Base-by-base conservation (phyloP, 2,329 filamentous ascomycete species). In the Dissoconium aciculare region DNA sequence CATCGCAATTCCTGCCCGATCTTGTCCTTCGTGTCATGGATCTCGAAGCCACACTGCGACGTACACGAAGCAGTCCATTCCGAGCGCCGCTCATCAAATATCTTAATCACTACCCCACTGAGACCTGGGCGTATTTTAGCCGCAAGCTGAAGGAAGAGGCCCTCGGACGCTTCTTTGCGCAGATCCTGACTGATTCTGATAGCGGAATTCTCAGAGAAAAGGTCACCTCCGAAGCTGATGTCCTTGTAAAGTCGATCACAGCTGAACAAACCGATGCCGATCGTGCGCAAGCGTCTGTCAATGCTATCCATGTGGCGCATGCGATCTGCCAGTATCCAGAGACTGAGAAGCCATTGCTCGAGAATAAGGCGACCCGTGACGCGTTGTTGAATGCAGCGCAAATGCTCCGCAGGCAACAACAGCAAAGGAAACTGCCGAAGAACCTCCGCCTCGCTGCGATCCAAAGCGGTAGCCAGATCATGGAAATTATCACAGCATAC, bases 11-110 rank as follows among this genome's bases (percentile, higher is more conserved):
- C 53, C 84, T 95, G 55, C 82, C 85, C 37, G 73, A 80, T 16
- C 69, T 98, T 26, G 82, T 95, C 28, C 79, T 92, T 42, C 81
- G 79, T 30, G 82, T 92, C n/a, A 64, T 98, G 33, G 78, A 84
- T 25, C 65, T 99, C 0, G 89, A 99, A 54, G 71, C 78, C 31
- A 79, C 78, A 41, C 63, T 98, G 23, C 72, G 89, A 17, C 66
- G 89, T 37, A 98, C 89, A 1, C 78, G 85, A 28, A 77, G 81
- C 45, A 95, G 85, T 47, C 87, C 87, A 0, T 95, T 98, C 65
- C 71, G 91, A 26, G 71, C 76, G 35, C 87, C 89, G 1, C 67
- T 98, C 12, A 84, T 92, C 54, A 82, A 83, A 49, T 98, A 92
- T 52, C 68, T 99, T 38, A 93, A 93, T 54, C 73, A 84, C 36